Base-by-base conservation (phyloP, 257 asterid species). In the Ehretia macrophylla region DNA sequence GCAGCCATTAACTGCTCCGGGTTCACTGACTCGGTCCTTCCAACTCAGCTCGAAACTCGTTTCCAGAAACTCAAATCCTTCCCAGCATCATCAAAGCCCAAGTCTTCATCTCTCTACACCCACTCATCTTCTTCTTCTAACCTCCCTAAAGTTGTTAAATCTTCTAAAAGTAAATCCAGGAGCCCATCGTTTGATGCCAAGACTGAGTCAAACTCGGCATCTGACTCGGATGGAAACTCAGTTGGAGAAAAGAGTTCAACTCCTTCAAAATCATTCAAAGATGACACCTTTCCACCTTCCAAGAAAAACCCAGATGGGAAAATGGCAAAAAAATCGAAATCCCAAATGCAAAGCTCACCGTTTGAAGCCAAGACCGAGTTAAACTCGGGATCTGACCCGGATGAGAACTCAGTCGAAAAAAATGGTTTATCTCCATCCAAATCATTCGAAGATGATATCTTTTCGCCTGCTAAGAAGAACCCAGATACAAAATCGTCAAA, bases 11-110 rank as follows among this genome's bases (percentile, higher is more conserved):
- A 92, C 64, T 88, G 95, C 59, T 85, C 97, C 44, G 81, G 89
- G 5, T 82, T 92, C 68, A 68, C 71, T 4, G 78, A 88, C 59
- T 80, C 88, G 0, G 79, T 20, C 44, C 89, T 92, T 59, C 99
- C 99, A 18, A 67, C 85, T 53, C 88, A 86, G 58, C 80, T 88
- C 32, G 96, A 86, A 66, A 47, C 87, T 35, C 93, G 99, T 8
- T 88, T 92, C 47, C 95, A 66, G 9, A 86, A 77, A 79, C 97
- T 92, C 65, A 92, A 88, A 64, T 84, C 97, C 8, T 75, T 88
- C 69, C 96, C 98, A 2, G 59, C 90, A 2, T 42, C 47, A 10
- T 42, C 47, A 10, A 42, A 42, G 8, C 53, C 55, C 77, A 63
- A 22, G 72, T 8, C 53, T 51, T 51, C 63, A 20, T 42, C 16